Conservation (phyloP, 176 grass and related monocot species). For the Oryza australiensis region DNA sequence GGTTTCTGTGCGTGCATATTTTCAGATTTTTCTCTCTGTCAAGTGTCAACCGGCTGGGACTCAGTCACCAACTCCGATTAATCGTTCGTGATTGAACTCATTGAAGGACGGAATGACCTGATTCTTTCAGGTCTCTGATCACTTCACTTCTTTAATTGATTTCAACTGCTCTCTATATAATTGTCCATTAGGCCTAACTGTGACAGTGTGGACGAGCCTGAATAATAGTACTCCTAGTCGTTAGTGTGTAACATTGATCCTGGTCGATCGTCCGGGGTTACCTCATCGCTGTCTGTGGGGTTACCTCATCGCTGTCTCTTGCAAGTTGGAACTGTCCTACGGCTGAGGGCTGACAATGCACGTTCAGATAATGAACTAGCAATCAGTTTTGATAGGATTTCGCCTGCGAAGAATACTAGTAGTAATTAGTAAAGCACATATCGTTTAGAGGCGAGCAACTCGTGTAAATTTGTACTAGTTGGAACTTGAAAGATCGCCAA, state of each 20-base stretch:
- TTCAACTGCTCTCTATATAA: neutral
- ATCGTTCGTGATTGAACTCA: neutral
- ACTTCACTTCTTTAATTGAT: too few relatives aligned
- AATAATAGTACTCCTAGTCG: neutral
- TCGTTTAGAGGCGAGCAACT: neutral
- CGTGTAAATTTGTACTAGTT: too few relatives aligned
- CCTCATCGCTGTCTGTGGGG: too few relatives aligned
- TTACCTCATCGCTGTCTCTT: neutral
- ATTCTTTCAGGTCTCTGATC: neutral
- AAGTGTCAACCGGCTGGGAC: neutral
- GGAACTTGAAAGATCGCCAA: neutral
- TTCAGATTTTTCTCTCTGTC: neutral
- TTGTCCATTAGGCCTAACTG: neutral
- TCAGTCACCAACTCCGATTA: neutral
- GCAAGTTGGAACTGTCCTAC: neutral
- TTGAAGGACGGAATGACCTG: neutral
- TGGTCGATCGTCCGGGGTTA: neutral
- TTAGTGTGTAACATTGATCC: neutral
- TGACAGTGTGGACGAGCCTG: neutral
- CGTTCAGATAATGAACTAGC: neutral
- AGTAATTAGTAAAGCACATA: too few relatives aligned
- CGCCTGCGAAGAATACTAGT: too few relatives aligned
- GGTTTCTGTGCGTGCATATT: neutral
- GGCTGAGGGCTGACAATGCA: neutral
- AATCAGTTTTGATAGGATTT: too few relatives aligned